Percentiles rank a stretch among this genome's conserved stretches.
Evolutionary conservation across 164 flowering plant species (phyloP).

Genomic region (Chimonanthus praecox): DNA sequence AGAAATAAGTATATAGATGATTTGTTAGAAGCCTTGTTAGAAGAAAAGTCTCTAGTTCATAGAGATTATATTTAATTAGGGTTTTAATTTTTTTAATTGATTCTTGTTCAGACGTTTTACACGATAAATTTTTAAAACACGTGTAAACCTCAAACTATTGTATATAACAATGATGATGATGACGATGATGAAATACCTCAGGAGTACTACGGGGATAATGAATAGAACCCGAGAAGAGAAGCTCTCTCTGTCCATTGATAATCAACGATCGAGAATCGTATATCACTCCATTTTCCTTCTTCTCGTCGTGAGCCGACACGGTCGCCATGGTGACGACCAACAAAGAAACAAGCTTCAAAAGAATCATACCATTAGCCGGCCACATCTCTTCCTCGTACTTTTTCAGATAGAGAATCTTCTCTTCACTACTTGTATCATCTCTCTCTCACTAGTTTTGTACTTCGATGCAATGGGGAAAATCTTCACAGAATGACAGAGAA

Average conservation of each 20-base stretch:
- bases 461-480: too few relatives aligned
- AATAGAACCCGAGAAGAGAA: constrained; percentile 21
- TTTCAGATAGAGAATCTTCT: not conserved
- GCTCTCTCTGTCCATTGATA: constrained; percentile 17
- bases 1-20: too few relatives aligned
- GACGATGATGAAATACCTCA: constrained; percentile 8
- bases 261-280: constrained; percentile 17
- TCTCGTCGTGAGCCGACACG: not conserved
- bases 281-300: constrained; percentile 3
- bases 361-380: not conserved
- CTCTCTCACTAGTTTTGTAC: too few relatives aligned
- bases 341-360: not conserved
- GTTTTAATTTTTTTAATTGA: too few relatives aligned
- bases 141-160: not conserved
- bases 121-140: too few relatives aligned
- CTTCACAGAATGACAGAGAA: too few relatives aligned
- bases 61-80: too few relatives aligned
- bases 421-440: too few relatives aligned
- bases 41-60: too few relatives aligned
- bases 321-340: constrained; percentile 1
- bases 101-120: too few relatives aligned
- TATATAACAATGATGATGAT: not conserved
- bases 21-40: too few relatives aligned
- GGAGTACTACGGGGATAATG: constrained; percentile 18
- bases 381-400: not conserved